These are phyloP conservation scores for Lagenidium sp. DNA, from an alignment of 352 stramenopile genomes.

Conservation along the genomic window DNA sequence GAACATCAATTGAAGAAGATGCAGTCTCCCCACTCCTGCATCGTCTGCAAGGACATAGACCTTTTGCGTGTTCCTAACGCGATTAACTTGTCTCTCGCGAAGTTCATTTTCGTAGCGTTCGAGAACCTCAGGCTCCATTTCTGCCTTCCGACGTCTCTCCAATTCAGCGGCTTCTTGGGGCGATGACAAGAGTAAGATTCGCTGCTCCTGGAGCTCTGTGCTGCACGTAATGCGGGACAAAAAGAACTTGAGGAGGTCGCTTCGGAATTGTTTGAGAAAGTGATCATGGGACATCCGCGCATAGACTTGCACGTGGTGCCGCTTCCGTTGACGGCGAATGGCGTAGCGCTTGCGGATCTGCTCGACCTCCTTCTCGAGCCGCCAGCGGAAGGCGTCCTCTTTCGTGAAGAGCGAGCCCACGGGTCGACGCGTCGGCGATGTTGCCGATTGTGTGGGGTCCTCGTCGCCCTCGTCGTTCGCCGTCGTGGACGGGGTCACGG, in stretches of 20 bases:
- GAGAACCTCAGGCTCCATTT: constrained; percentile 41
- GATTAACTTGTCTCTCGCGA: constrained; percentile 4
- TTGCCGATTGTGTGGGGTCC: too few species aligned
- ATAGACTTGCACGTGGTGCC: constrained; percentile 35
- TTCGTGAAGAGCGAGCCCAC: constrained; percentile 39
- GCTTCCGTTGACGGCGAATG: constrained; percentile 18
- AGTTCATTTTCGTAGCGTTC: constrained; percentile 32
- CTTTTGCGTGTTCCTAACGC: constrained; percentile 31
- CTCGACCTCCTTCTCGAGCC: constrained; percentile 30
- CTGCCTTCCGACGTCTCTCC: constrained; percentile 17
- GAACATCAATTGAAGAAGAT: constrained; percentile 51
- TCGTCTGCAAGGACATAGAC: constrained; percentile 41
- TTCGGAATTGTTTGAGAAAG: constrained; percentile 36
- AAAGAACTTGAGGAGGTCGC: constrained; percentile 32
- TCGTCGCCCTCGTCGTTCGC: too few species aligned
- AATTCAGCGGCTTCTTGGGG: constrained; percentile 36
- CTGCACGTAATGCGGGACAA: constrained; percentile 39
- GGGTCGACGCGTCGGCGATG: too few species aligned
- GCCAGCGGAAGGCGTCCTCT: constrained; percentile 37
- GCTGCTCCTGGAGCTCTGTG: constrained; percentile 38
- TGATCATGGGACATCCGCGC: constrained; percentile 26
- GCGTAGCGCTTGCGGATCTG: constrained; percentile 29
- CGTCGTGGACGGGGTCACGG: constrained; percentile 3
- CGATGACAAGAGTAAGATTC: constrained; percentile 43
- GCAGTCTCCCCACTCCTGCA: constrained; percentile 21